These are phyloP conservation scores for Xylaria flabelliformis DNA, from an alignment of 495 filamentous ascomycete genomes.

Conservation along the genomic window DNA sequence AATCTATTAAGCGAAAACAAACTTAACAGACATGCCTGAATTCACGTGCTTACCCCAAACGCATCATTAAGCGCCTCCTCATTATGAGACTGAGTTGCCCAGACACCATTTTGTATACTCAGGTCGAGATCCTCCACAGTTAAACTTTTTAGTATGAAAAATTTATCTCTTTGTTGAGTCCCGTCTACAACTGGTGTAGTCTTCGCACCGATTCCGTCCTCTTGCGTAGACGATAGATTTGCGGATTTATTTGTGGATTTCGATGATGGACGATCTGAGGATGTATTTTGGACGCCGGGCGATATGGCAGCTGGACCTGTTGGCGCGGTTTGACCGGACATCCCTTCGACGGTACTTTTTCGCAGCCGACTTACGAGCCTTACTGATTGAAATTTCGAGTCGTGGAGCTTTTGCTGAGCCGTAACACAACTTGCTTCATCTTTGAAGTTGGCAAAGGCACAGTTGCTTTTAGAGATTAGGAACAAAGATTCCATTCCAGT, in stretches of 20 bases:
- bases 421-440: slow-evolving; percentile 77
- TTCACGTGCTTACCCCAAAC: slow-evolving; percentile 68
- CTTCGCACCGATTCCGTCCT: slow-evolving; percentile 24
- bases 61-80: slow-evolving; percentile 83
- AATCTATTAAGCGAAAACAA: slow-evolving; percentile 24
- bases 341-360: slow-evolving; percentile 62
- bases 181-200: slow-evolving; percentile 27
- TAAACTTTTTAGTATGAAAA: slow-evolving; percentile 93
- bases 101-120: slow-evolving; percentile 85
- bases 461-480: slow-evolving; percentile 96
- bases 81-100: slow-evolving; percentile 96
- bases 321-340: slow-evolving; percentile 56
- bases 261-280: slow-evolving; percentile 28
- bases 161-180: slow-evolving; percentile 66
- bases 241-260: slow-evolving; percentile 31
- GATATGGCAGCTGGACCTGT: slow-evolving; percentile 58
- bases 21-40: neutral
- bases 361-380: slow-evolving; percentile 91
- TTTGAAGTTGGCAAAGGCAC: slow-evolving; percentile 95
- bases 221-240: slow-evolving; percentile 30
- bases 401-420: slow-evolving; percentile 86
- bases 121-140: slow-evolving; percentile 93
- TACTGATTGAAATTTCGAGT: slow-evolving; percentile 86
- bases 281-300: slow-evolving; percentile 33
- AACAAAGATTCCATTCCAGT: slow-evolving; percentile 89